Percentiles rank a stretch among this genome's conserved stretches.
These are phyloP conservation scores for Lactuca sativa DNA, from an alignment of 129 eudicot species.

Conservation along the genomic window DNA sequence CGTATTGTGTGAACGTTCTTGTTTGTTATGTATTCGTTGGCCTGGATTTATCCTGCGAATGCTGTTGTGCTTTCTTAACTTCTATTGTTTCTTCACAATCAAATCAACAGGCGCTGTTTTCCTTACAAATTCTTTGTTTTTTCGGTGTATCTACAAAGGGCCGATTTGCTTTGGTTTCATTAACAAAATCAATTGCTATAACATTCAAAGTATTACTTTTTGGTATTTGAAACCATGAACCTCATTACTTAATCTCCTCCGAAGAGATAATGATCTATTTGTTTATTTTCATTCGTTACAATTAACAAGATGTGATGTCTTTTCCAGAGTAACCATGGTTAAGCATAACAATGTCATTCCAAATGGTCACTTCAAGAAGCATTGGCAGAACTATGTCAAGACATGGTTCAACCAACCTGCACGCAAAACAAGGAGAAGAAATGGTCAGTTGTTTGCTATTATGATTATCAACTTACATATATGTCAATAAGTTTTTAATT, in stretches of 20 bases:
- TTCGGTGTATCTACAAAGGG: background rate
- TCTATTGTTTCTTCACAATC: background rate
- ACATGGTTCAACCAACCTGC: conserved; percentile 97
- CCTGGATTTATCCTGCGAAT: background rate
- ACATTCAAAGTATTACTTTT: background rate
- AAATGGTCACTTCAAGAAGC: conserved; percentile 81
- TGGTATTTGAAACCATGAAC: too few relatives aligned
- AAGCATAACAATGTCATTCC: conserved; percentile 91
- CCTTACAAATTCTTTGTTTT: background rate
- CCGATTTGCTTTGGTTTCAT: background rate
- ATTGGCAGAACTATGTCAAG: conserved; percentile 85
- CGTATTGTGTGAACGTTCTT: background rate
- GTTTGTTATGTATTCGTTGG: too few relatives aligned
- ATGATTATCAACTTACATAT: background rate
- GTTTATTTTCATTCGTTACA: background rate
- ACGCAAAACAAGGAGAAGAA: conserved; percentile 82
- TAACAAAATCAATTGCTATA: background rate
- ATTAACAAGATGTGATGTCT: background rate
- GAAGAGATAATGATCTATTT: background rate
- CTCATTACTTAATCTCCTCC: background rate
- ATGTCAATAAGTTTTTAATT: background rate
- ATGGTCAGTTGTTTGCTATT: conserved; percentile 33
- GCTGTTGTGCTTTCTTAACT: background rate
- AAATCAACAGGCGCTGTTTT: background rate
- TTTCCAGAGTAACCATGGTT: conserved; percentile 56